A percentile compares a stretch with the other conserved stretches of the same genome.
Conservation (phyloP, 495 filamentous ascomycete genomes). For the Pseudoneurospora amorphoporcata region DNA sequence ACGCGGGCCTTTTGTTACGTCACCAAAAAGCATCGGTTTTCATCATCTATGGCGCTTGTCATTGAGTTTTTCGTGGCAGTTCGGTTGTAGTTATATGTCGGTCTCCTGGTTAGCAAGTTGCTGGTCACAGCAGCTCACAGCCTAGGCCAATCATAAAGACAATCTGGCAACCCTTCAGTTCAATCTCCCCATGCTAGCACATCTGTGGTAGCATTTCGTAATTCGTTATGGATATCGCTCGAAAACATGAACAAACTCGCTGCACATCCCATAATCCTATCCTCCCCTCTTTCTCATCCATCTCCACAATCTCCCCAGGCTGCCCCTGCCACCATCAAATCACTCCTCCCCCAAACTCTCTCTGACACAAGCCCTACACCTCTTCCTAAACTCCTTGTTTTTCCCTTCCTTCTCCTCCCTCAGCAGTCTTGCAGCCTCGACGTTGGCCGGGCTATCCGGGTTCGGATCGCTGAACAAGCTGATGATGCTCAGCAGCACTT, state of each 20-base stretch:
- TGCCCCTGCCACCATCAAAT: background rate
- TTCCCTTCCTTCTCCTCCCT: constrained; percentile 60
- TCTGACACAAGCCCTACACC: constrained; percentile 67
- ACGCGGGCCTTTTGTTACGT: background rate
- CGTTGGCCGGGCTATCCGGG: constrained; percentile 89
- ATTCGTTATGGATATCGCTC: background rate
- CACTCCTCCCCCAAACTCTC: constrained; percentile 73
- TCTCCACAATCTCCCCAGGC: background rate
- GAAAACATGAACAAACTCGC: background rate
- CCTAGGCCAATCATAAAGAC: background rate
- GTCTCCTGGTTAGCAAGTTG: background rate
- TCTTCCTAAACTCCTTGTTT: constrained; percentile 61
- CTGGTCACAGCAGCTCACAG: background rate
- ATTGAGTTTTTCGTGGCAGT: background rate
- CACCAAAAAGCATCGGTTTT: background rate
- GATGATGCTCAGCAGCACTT: constrained; percentile 85
- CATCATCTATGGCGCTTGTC: background rate
- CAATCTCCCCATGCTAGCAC: background rate
- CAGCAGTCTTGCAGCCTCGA: constrained; percentile 83
- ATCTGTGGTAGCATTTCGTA: background rate
- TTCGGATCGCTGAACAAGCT: constrained; percentile 90
- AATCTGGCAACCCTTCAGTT: background rate
- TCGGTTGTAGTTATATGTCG: background rate
- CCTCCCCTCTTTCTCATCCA: background rate
- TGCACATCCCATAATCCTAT: background rate